Base-by-base conservation (phyloP, 2,329 filamentous ascomycete genomes). In the Raffaelea ambrosiae region DNA sequence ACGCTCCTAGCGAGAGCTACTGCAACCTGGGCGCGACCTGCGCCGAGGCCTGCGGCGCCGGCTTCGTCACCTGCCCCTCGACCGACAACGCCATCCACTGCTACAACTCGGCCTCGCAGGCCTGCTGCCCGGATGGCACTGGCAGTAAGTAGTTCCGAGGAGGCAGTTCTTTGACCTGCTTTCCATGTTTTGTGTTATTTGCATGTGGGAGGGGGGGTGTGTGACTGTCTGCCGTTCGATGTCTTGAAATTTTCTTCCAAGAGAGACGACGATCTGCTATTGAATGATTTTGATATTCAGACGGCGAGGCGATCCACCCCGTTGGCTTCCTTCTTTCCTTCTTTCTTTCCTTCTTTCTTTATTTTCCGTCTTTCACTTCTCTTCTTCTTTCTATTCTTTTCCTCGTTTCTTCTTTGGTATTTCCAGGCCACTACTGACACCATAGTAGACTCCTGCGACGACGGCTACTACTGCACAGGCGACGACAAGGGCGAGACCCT, bases 381-480 rank as follows among this genome's bases (percentile, higher is more conserved):
- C 3, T 40, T 38, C 26, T 20, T 40, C 13, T 43, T 3, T 26
- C 26, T 31, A 3, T 33, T 33, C 31, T 33, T 33, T 33, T 16
- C 16, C 16, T 33, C 31, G 16, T 16, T 33, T 33, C 31, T 33
- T 16, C 31, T 16, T 16, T 16, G 9, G 9, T 33, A 9, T 16
- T 9, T 33, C 31, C 16, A 9, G 9, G 9, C 16, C 31, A 9
- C 31, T 33, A 9, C 31, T 9, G 9, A 9, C 16, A 9, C 31
- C 31, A 22, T 26, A 31, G 13, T n/a, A 81, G 78, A 79, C 63
- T 77, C 79, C 29, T 84, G 80, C 61, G 72, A 78, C 29, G 61
- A 64, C 16, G 77, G 76, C 44, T 84, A 75, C 68, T 83, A 76
- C 69, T 84, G 81, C 67, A 47, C 56, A 5, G 48, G 36, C 39